phyloP scores from a whole-genome alignment of 2,329 filamentous ascomycete genomes.

The Venturiaceae sp. region DNA sequence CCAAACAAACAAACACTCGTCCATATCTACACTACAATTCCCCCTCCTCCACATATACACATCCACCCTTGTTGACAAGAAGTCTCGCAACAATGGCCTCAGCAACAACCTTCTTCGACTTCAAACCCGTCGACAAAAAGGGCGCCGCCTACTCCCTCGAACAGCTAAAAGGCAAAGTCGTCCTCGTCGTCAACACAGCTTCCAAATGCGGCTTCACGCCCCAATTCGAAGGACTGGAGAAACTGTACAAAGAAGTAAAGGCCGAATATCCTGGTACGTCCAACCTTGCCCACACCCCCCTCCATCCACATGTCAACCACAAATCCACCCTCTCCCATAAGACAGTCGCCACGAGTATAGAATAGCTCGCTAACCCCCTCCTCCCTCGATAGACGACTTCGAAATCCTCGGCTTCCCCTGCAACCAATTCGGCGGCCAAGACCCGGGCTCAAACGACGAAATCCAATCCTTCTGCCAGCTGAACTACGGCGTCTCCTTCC shows the following conservation, averaged over 20 bases:
- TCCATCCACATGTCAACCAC: neutral
- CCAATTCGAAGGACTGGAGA: constrained; percentile 85
- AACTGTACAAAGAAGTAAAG: constrained; percentile 61
- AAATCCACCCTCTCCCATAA: neutral
- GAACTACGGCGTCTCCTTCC: constrained; percentile 92
- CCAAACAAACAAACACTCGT: neutral
- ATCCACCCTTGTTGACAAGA: neutral
- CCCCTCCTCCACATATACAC: neutral
- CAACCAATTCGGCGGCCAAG: constrained; percentile 93
- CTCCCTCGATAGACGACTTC: constrained; percentile 62
- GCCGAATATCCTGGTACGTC: constrained; percentile 14
- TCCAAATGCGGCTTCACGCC: constrained; percentile 99
- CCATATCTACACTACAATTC: neutral
- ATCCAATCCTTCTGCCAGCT: constrained; percentile 67
- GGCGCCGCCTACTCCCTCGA: constrained; percentile 61
- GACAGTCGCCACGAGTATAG: neutral
- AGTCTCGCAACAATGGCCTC: constrained; percentile 45
- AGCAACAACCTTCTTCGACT: constrained; percentile 69
- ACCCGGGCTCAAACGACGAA: constrained; percentile 64
- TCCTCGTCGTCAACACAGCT: constrained; percentile 94
- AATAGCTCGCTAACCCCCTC: neutral
- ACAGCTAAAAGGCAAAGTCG: constrained; percentile 79
- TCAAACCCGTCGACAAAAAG: constrained; percentile 73
- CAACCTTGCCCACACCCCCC: neutral
- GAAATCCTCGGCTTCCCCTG: constrained; percentile 91